Conservation (phyloP, 768 basidiomycete genomes). For the Coprinopsis marcescibilis region DNA sequence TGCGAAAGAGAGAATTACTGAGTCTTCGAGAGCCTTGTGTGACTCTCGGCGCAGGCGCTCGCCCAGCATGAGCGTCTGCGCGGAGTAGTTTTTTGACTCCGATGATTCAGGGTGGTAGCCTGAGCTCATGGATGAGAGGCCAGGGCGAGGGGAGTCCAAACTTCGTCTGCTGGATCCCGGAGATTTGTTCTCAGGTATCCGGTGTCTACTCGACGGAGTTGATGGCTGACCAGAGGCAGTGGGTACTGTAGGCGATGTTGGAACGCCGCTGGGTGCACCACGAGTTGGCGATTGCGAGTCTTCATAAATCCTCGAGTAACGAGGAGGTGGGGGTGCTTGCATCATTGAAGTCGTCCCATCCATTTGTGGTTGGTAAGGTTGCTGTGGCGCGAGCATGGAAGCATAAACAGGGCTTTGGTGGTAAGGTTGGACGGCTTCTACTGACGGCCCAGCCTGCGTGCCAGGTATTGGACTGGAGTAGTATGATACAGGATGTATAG, state of each 20-base stretch:
- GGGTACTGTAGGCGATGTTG: slow-evolving; percentile 20
- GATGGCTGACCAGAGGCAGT: slow-evolving; percentile 19
- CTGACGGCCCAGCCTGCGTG: slow-evolving; percentile 15
- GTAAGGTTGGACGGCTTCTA: not conserved
- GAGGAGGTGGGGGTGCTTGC: slow-evolving; percentile 14
- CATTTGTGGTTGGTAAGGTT: slow-evolving; percentile 20
- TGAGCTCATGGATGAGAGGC: slow-evolving; percentile 14
- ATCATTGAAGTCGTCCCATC: slow-evolving; percentile 19
- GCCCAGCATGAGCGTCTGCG: slow-evolving; percentile 77
- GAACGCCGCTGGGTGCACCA: slow-evolving; percentile 15
- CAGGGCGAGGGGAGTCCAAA: slow-evolving; percentile 1
- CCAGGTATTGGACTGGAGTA: no score
- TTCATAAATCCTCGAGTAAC: slow-evolving; percentile 23
- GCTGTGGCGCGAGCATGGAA: slow-evolving; percentile 22
- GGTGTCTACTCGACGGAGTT: slow-evolving; percentile 10
- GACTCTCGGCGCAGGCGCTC: slow-evolving; percentile 65
- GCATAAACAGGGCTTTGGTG: slow-evolving; percentile 7
- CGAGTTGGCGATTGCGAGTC: slow-evolving; percentile 19
- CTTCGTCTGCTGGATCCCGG: slow-evolving; percentile 11
- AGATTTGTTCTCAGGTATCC: slow-evolving; percentile 6
- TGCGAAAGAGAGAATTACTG: slow-evolving; percentile 30
- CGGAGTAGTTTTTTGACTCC: slow-evolving; percentile 69
- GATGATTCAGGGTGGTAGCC: slow-evolving; percentile 9
- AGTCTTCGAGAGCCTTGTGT: slow-evolving; percentile 29
- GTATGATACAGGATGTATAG: slow-evolving; percentile 28